Base-by-base conservation (phyloP, 352 stramenopile species). In the Phytopythium ostracodes region DNA sequence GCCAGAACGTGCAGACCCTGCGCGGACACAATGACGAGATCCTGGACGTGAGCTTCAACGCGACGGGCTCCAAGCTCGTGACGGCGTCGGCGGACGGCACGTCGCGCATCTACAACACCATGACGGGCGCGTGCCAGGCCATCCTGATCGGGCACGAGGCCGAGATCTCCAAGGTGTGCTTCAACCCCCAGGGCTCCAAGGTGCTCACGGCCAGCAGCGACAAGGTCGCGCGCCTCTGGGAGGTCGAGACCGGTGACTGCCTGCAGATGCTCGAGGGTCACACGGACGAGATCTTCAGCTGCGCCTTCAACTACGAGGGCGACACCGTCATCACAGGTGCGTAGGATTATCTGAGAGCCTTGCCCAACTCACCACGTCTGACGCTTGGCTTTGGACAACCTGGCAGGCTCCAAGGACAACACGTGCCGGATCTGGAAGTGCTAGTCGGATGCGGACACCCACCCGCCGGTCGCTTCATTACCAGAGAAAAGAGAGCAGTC, bases 231-330 rank as follows among this genome's bases (percentile, higher is more conserved):
- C 76, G 93, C 8, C 78, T 98, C 25, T 98, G 94, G 94, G 93
- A 98, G 51, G 84, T 95, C 25, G 92, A 98, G 64, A 97, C 86
- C 2, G 95, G 95, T 25, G 92, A 98, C 64, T 98, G 94, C 63
- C 72, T 98, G 31, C 83, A 93, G 70, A 96, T 98, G 71, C 88
- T 98, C 17, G 95, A 98, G 62, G 96, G 96, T 24, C 95, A 98
- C 81, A 98, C 91, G n/a, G 93, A 98, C 67, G 94, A 98, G 65
- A 98, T 98, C 73, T 98, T 98, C 69, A 96, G 81, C 68, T 98
- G 93, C 60, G 92, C 93, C 33, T 98, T 98, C 83, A 98, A 98
- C 77, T 98, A 98, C 68, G 87, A 97, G 71, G 95, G 94, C 22
- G 92, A 98, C 72, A 98, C 93, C n/a, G 96, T 98, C 66, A 98